These are phyloP conservation scores for Mycena leptocephala DNA, from an alignment of 768 basidiomycete genomes.

Conservation along the genomic window DNA sequence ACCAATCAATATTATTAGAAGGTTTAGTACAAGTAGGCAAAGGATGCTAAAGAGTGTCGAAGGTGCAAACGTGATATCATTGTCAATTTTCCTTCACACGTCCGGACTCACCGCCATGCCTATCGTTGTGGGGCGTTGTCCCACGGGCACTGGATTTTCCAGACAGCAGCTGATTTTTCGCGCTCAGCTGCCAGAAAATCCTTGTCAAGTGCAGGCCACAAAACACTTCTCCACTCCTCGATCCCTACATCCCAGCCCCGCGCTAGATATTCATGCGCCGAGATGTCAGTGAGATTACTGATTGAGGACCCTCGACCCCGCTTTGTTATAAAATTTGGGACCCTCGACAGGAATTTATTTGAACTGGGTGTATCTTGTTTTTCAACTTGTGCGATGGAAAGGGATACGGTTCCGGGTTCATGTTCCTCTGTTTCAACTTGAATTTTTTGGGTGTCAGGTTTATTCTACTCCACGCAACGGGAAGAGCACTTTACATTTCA, in stretches of 20 bases:
- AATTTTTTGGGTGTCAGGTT: no score
- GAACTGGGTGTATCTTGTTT: not conserved
- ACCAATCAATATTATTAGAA: not conserved
- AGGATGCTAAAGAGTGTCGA: not conserved
- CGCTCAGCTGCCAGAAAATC: conserved; percentile 4
- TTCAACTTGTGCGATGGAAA: not conserved
- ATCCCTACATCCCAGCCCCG: conserved; percentile 13
- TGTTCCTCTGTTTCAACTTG: not conserved
- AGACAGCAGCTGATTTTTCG: not conserved
- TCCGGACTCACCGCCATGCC: not conserved
- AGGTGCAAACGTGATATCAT: not conserved
- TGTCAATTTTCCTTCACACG: not conserved
- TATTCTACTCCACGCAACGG: not conserved
- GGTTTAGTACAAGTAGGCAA: not conserved
- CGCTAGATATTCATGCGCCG: not conserved
- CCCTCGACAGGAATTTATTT: not conserved
- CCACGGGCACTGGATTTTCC: conserved; percentile 9
- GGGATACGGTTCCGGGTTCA: not conserved
- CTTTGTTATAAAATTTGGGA: not conserved
- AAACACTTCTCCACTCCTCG: no score
- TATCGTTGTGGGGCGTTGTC: not conserved
- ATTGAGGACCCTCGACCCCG: not conserved
- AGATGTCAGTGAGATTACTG: not conserved
- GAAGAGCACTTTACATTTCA: not conserved
- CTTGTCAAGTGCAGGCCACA: no score